Evolutionary conservation across 2,329 filamentous ascomycete species (phyloP), one percentile per base, ranked within the genome.

Genomic region (Stemphylium lycopersici): DNA sequence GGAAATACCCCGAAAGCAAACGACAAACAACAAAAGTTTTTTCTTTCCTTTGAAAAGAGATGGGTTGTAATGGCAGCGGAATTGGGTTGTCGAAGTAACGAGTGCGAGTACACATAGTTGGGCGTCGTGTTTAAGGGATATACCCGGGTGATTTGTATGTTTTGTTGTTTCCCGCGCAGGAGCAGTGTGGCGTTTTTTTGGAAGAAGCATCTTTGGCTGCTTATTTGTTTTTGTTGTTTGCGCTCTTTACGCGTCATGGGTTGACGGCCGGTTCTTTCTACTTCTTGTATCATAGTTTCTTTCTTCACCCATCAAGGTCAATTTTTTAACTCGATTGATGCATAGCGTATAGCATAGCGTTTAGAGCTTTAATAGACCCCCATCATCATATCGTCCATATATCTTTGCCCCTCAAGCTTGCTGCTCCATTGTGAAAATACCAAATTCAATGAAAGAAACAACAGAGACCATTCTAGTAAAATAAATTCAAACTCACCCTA

Each of bases 401-500:
- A 29, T 29, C 8, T 29, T 29, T 29, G 26, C 26, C 26, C 3
- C 10, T 29, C 26, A 29, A 29, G 10, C 10, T 29, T 29, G 26
- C 10, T 29, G 26, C 3, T 29, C 26, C 26, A 6, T 29, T 31
- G 12, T 16, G 12, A n/a, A 1, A 5, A 37, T 37, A 2, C 18
- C 40, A 50, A 8, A 16, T 31, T 16, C 39, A 37, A 47, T 41
- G 12, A 52, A 44, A 45, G 50, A 50, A 38, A 51, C 49, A 16
- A 38, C 8, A 15, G 24, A 3, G 15, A 40, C 0, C 11, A n/a
- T 4, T 13, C 13, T 24, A 22, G 26, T 29, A 6, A 5, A 3
- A 40, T 15, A 6, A 12, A n/a, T 15, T 24, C 16, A 32, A 32
- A 76, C 76, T 71, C 57, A 79, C 77, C 62, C 74, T 69, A 61